phyloP scores from a whole-genome alignment of 2,329 filamentous ascomycete genomes.

The Fusarium humuli region DNA sequence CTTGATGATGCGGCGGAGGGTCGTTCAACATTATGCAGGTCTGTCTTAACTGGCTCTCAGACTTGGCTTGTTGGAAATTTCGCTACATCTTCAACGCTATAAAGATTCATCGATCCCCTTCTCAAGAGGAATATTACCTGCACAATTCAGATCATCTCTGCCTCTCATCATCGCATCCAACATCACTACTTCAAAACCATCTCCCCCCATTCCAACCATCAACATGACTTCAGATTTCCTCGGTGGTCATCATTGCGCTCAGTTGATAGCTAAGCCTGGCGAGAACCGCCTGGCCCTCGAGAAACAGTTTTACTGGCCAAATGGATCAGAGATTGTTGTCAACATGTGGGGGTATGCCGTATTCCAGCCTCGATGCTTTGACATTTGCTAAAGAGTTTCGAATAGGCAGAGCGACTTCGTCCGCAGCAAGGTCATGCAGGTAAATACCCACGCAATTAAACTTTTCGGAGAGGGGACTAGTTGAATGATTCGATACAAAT shows the following conservation, averaged over 20 bases:
- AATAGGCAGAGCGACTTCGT: background rate
- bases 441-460: background rate
- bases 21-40: background rate
- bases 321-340: background rate
- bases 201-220: background rate
- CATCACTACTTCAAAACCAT: background rate
- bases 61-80: too few relatives aligned
- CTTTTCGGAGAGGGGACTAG: too few relatives aligned
- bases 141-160: background rate
- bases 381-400: background rate
- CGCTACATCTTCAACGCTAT: background rate
- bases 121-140: too few relatives aligned
- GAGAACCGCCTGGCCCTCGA: background rate
- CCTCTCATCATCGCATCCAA: background rate
- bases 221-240: background rate
- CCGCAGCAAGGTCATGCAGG: background rate
- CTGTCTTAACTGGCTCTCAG: background rate
- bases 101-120: background rate
- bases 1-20: too few relatives aligned
- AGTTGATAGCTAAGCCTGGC: background rate
- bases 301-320: background rate
- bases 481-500: background rate
- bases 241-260: background rate
- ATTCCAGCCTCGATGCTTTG: rapidly evolving
- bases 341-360: background rate